Base-by-base conservation (phyloP, 2,329 filamentous ascomycete species). In the Phyllosticta ampelicida region DNA sequence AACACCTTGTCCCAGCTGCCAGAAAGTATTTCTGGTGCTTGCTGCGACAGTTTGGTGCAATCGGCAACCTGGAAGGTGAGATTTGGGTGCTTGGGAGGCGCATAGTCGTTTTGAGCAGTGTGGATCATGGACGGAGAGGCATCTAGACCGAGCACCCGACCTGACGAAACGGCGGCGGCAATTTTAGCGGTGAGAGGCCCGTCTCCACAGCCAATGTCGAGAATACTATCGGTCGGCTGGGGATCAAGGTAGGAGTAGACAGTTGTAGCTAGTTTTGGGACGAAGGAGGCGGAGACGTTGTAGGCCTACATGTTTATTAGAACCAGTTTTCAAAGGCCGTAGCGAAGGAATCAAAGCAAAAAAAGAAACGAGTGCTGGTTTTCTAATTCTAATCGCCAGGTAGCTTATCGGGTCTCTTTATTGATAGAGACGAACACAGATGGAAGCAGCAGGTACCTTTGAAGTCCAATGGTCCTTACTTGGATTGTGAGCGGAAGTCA, bases 131-230 rank as follows among this genome's bases (percentile, higher is more conserved):
- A 70, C 5, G 63, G 48, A 1, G 73, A 75, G 11, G 71, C 66
- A 60, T 76, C 74, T 52, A 76, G 65, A 52, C 72, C 74, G 20
- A 73, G 64, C 23, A 76, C 66, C 19, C 60, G 48, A 51, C 67
- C 68, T 1, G 54, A n/a, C 20, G 73, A 68, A 62, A 75, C 65
- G 55, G 67, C 64, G 10, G 68, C 62, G 18, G 74, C 75, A 62
- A 76, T 66, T 52, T 68, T 64, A 11, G 68, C 63, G n/a, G 73
- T 75, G 19, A 76, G 65, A 28, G 66, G 62, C 29, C 73, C 73
- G 57, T 75, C 71, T 53, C 71, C 71, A 61, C 71, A 73, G 60
- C 71, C 71, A 23, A 73, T 65, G 63, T 73, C 71, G 55, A 75
- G 67, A 62, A 76, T 72, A 16, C 52, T 63, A 57, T 75, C 72